Conservation (phyloP, 2,329 filamentous ascomycete species). For the Paracoccidioides brasiliensis region DNA sequence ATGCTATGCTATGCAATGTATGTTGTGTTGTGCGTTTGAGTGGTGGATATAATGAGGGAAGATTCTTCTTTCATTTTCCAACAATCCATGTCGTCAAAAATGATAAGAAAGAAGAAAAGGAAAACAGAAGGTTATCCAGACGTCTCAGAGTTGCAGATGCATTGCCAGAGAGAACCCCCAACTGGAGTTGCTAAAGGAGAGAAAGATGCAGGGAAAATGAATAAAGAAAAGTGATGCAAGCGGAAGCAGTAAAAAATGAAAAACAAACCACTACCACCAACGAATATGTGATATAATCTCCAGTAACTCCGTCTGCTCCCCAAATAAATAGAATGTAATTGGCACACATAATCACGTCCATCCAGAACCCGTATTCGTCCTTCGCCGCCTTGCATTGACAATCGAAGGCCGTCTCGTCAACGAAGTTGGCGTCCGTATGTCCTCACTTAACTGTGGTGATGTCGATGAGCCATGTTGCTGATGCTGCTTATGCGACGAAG, state of each 20-base stretch:
- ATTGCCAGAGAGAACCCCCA: background rate
- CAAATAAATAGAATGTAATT: background rate
- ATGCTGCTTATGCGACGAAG: constrained; percentile 20
- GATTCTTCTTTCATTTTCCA: background rate
- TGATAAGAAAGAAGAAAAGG: too few relatives aligned
- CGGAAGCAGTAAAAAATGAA: background rate
- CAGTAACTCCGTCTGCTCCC: background rate
- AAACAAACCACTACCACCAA: background rate
- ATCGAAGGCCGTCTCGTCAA: constrained; percentile 25
- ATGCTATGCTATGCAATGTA: background rate
- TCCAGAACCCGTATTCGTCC: constrained; percentile 25
- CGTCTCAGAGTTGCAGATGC: background rate
- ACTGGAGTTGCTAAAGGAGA: background rate
- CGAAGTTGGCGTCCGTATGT: constrained; percentile 21
- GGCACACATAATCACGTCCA: constrained; percentile 17
- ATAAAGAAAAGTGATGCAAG: background rate
- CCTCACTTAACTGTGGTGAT: constrained; percentile 25
- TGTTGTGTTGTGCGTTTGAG: background rate
- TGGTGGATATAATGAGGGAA: background rate
- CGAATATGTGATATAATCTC: background rate
- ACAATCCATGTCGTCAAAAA: background rate
- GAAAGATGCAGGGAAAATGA: constrained; percentile 4
- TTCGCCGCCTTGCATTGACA: constrained; percentile 26
- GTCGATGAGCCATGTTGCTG: constrained; percentile 14
- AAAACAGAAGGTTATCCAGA: background rate